Evolutionary conservation across 345 rosid species (phyloP).

Genomic region (Moricandia arvensis): DNA sequence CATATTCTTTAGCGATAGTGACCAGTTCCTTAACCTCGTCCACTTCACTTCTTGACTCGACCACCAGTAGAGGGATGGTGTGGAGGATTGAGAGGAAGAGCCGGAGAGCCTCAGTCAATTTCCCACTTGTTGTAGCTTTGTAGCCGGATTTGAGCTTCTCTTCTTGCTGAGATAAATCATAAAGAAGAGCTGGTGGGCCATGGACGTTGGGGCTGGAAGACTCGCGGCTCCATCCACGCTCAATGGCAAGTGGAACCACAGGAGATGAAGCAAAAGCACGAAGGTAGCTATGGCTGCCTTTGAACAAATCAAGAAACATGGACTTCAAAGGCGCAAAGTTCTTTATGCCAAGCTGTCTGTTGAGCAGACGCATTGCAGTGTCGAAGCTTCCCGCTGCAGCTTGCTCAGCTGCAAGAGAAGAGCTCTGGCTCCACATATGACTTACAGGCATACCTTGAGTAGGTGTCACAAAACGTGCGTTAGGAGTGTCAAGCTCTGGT

Average conservation of each 20-base stretch:
- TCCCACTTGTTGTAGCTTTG: slow-evolving; percentile 78
- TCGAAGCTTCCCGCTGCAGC: slow-evolving; percentile 11
- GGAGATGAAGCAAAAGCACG: slow-evolving; percentile 73
- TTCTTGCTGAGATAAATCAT: slow-evolving; percentile 63
- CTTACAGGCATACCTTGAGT: slow-evolving; percentile 3
- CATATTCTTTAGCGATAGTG: slow-evolving; percentile 67
- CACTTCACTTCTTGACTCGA: slow-evolving; percentile 87
- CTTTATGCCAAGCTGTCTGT: slow-evolving; percentile 10
- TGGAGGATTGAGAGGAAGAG: slow-evolving; percentile 68
- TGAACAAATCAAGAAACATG: slow-evolving; percentile 48
- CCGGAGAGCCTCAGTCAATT: slow-evolving; percentile 61
- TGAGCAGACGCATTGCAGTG: slow-evolving; percentile 6
- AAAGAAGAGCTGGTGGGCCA: slow-evolving; percentile 76
- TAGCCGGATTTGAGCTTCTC: slow-evolving; percentile 83
- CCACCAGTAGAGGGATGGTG: slow-evolving; percentile 78
- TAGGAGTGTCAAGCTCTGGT: not conserved
- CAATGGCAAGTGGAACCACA: slow-evolving; percentile 63
- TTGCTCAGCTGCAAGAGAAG: not conserved
- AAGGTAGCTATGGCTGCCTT: slow-evolving; percentile 75
- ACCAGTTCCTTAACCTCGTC: slow-evolving; percentile 87
- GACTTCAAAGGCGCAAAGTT: slow-evolving; percentile 5
- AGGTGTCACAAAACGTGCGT: not conserved
- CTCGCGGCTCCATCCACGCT: slow-evolving; percentile 68
- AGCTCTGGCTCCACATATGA: not conserved
- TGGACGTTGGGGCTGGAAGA: slow-evolving; percentile 53